Evolutionary conservation across 805 yeast species (phyloP), one percentile per base, ranked within the genome.

Genomic region (Barnettozyma salicaria): DNA sequence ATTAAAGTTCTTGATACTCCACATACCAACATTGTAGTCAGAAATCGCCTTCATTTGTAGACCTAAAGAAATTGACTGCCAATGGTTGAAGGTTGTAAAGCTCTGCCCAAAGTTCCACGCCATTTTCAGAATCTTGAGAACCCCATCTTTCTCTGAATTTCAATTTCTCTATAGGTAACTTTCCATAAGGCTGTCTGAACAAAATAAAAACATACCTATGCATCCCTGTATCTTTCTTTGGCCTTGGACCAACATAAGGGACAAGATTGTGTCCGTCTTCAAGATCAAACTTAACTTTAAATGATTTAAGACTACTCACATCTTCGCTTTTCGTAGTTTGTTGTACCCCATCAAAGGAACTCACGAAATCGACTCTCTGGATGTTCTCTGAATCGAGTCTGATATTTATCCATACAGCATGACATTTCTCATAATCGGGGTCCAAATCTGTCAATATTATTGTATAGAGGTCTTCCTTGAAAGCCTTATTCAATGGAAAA

Each of bases 131-230:
- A 19, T 39, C 41, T 12, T 39, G 32, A 1, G 52, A 45, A 3
- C 56, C 55, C 53, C 53, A 50, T 37, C 44, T 45, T 19, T 47
- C 48, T 28, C 52, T 43, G 19, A 27, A 43, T 24, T 32, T 47
- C 32, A 50, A 43, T 5, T 23, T 21, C 25, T 47, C 42, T 14
- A 34, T 37, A 7, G 47, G 48, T n/a, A 45, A 11, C 16, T 20
- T 33, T 1, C 52, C 53, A 29, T 26, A 34, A 2, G 47, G 34
- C 23, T 52, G 53, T 37, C 49, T 44, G 27, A 45, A 45, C 24
- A 49, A 32, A 19, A 50, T 28, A 32, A 43, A 45, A 19, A 49
- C 48, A 36, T 43, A 47, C 8, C 34, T 30, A 30, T 50, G 49
- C 1, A 24, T 27, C 1, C 51, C 49, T 1, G 49, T 42, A 3